Evolutionary conservation across 768 basidiomycete species (phyloP), one percentile per base, ranked within the genome.

Genomic region (Kwoniella dejecticola): DNA sequence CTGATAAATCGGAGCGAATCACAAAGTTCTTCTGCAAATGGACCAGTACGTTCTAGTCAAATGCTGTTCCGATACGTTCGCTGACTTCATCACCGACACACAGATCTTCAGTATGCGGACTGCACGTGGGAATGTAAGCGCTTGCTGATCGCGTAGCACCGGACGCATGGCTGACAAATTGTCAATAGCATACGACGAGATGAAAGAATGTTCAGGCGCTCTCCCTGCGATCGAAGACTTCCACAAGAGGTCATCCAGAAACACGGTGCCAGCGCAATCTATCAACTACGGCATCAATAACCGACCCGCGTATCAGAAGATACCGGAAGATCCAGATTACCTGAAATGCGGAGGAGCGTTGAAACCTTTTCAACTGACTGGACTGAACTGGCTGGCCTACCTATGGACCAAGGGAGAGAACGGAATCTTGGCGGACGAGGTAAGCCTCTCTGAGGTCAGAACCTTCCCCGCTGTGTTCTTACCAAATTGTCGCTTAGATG

Each of bases 321-420:
- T 98, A 70, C 83, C 82, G 29, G 87, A 88, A 70, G 92, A 96
- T 77, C 96, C 96, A 2, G 86, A 87, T 1, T 98, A 95, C 78
- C 85, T 98, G 71, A 76, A 78, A 19, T 90, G 89, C 0, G 92
- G 93, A 29, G 92, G 92, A 5, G 80, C 87, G 64, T 83, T 98
- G 63, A 99, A 99, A 80, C 96, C 98, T 72, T 99, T 99, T 82
- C 96, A 99, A 81, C 83, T 98, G 40, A 96, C 92, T 2, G 96
- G 96, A 23, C 83, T 99, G 65, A 99, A 99, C 76, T 99, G 96
- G 96, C 83, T 99, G n/a, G 89, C 91, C 3, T 98, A 95, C 79
- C 82, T 94, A 15, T 98, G 96, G 96, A 87, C 85, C 67, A 87
- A 91, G 69, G 90, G 90, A 8, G 89, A 95, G 70, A 98, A 98